A percentile compares a stretch with the other conserved stretches of the same genome.
Evolutionary conservation across 768 basidiomycete genomes (phyloP).

Genomic region (Hydnomerulius pinastri): DNA sequence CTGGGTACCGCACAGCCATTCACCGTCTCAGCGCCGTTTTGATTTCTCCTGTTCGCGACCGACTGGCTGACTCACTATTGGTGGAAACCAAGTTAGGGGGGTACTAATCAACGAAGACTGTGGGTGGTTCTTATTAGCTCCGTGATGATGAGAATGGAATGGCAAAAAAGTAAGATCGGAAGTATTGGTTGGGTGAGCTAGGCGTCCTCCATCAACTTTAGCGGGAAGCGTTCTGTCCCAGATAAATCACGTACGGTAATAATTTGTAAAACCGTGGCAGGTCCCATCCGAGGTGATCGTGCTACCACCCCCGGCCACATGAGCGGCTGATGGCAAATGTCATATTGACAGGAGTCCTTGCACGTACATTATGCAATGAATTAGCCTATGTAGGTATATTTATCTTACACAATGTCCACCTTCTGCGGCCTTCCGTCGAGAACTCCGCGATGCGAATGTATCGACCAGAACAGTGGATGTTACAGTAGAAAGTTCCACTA

Average conservation of each 20-base stretch:
- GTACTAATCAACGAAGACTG: neutral
- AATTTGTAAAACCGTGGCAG: constrained; percentile 16
- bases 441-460: constrained; percentile 1
- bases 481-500: constrained; percentile 24
- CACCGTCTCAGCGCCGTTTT: neutral
- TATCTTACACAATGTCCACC: constrained; percentile 14
- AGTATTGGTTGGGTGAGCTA: constrained; percentile 2
- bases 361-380: constrained; percentile 19
- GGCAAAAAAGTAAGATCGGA: neutral
- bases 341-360: constrained; percentile 7
- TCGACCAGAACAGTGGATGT: neutral
- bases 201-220: constrained; percentile 3
- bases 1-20: constrained; percentile 7
- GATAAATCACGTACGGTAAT: constrained; percentile 18
- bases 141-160: constrained; percentile 19
- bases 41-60: too few relatives aligned
- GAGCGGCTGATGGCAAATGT: neutral
- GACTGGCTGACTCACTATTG: neutral
- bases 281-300: constrained; percentile 31
- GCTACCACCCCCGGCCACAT: neutral
- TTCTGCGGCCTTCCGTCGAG: constrained; percentile 11
- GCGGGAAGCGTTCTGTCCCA: constrained; percentile 1
- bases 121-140: constrained; percentile 6
- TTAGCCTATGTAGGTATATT: constrained; percentile 31
- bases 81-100: too few relatives aligned